Evolutionary conservation across 2,329 filamentous ascomycete species (phyloP).

Genomic region (Cercospora zeae-maydis): DNA sequence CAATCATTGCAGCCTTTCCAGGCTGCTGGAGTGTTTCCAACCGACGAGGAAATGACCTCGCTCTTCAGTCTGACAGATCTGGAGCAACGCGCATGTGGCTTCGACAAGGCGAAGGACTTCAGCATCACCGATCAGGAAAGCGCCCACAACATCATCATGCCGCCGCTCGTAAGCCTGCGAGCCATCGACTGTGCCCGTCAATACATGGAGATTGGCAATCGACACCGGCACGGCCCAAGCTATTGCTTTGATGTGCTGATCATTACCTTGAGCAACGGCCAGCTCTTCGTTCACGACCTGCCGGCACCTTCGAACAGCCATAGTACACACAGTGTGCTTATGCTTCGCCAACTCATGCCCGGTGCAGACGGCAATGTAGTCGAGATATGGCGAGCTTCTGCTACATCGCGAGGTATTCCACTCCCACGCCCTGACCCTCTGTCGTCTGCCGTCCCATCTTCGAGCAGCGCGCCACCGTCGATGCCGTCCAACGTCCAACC

Average conservation of each 20-base stretch:
- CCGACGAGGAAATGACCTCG: slow-evolving; percentile 1
- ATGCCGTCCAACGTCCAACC: background rate
- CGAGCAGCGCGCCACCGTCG: background rate
- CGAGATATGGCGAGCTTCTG: background rate
- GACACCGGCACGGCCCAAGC: background rate
- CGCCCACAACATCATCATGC: background rate
- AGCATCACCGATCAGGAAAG: background rate
- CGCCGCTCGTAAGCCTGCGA: background rate
- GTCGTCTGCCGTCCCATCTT: background rate
- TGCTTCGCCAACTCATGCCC: background rate
- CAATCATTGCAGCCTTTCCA: background rate
- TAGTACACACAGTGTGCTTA: background rate
- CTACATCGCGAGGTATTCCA: background rate
- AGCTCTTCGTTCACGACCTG: background rate
- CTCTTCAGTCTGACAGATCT: background rate
- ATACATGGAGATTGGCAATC: background rate
- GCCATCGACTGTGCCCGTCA: background rate
- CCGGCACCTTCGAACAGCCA: background rate
- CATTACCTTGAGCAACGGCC: background rate
- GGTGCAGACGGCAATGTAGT: background rate
- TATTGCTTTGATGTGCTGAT: background rate
- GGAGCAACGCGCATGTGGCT: background rate
- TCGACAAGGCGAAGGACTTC: background rate
- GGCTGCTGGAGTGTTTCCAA: background rate
- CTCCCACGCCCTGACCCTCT: background rate